Percentiles rank a stretch among this genome's conserved stretches.
Evolutionary conservation across 1,139 yeast species (phyloP).

Genomic region (Hyphopichia buzzinii): DNA sequence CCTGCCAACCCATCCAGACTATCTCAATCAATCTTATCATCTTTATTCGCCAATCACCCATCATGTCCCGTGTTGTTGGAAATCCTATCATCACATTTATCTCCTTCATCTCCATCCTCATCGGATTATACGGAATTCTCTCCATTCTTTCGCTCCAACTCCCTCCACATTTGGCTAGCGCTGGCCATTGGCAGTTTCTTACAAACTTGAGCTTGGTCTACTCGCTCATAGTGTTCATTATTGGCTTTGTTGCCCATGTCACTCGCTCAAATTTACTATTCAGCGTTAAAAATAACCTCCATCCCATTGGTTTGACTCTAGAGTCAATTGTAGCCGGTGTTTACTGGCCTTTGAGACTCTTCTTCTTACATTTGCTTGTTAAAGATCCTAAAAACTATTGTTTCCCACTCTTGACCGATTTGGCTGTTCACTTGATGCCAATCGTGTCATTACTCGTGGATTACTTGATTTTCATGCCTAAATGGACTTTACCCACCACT

Average conservation of each 20-base stretch:
- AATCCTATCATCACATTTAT: slow-evolving; percentile 11
- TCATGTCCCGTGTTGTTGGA: slow-evolving; percentile 2
- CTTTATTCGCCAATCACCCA: too few species aligned
- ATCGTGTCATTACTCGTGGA: slow-evolving; percentile 49
- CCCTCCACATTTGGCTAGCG: slow-evolving; percentile 49
- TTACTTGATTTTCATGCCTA: slow-evolving; percentile 54
- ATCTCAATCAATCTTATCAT: too few species aligned
- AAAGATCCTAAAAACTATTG: slow-evolving; percentile 27
- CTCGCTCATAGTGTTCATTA: slow-evolving; percentile 42
- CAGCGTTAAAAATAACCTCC: slow-evolving; percentile 35
- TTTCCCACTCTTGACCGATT: slow-evolving; percentile 51
- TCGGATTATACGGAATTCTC: slow-evolving; percentile 32
- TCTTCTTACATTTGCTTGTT: slow-evolving; percentile 40
- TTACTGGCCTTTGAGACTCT: slow-evolving; percentile 65
- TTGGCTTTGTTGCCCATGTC: slow-evolving; percentile 43
- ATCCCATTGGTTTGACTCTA: slow-evolving; percentile 53
- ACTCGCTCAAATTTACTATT: slow-evolving; percentile 21
- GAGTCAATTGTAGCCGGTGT: slow-evolving; percentile 60
- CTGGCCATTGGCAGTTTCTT: slow-evolving; percentile 67
- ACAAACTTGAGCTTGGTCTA: slow-evolving; percentile 52
- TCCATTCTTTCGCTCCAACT: slow-evolving; percentile 20
- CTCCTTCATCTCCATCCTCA: slow-evolving; percentile 23
- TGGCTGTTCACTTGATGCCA: slow-evolving; percentile 61
- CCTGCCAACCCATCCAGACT: too few species aligned
- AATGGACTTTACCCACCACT: slow-evolving; percentile 34